phyloP scores from a whole-genome alignment of 164 flowering plant genomes.

The Liriodendron chinense region DNA sequence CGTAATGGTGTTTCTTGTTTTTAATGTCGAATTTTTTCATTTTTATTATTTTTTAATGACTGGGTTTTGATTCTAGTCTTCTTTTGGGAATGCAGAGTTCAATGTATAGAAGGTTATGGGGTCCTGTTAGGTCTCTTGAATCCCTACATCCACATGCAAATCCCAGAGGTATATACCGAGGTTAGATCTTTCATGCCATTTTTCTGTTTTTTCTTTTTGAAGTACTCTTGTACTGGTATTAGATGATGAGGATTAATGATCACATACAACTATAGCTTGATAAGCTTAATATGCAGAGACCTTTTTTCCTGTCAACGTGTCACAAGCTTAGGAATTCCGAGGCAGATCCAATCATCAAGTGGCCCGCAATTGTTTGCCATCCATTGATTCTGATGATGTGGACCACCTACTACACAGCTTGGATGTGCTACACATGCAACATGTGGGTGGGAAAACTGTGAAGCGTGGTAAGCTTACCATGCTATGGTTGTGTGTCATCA shows the following conservation, averaged over 20 bases:
- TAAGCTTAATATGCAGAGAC: not conserved
- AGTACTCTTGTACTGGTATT: not conserved
- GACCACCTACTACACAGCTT: no score
- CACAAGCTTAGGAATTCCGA: not conserved
- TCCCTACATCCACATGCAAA: constrained; percentile 71
- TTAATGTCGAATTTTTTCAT: not conserved
- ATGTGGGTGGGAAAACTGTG: no score
- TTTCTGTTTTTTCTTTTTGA: not conserved
- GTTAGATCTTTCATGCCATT: constrained; percentile 32
- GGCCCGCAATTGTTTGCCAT: not conserved
- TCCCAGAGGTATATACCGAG: constrained; percentile 65
- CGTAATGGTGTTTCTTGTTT: not conserved
- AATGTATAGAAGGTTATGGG: constrained; percentile 73
- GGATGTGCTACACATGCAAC: no score
- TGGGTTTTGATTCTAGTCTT: not conserved
- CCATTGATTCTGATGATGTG: no score
- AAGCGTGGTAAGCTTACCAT: no score
- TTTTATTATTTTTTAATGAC: not conserved
- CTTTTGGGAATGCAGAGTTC: constrained; percentile 48
- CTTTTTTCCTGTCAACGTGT: not conserved
- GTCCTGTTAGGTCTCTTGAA: constrained; percentile 62
- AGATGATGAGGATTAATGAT: not conserved
- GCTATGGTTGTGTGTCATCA: no score
- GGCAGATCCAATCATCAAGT: not conserved
- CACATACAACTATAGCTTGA: not conserved